A percentile compares a stretch with the other conserved stretches of the same genome.
Evolutionary conservation across 2,329 filamentous ascomycete species (phyloP).

Genomic region (Botrytis cinerea): DNA sequence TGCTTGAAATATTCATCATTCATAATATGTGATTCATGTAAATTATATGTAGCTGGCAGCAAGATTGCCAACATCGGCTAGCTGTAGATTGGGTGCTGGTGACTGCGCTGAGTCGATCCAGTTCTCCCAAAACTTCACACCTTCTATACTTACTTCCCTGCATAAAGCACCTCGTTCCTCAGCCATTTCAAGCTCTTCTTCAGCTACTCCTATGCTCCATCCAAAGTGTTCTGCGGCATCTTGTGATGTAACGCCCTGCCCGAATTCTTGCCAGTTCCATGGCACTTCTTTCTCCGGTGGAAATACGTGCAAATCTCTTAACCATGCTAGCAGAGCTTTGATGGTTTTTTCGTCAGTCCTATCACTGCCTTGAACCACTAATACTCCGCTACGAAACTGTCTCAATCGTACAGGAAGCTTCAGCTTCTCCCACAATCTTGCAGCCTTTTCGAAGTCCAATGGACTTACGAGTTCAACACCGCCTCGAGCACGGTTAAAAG

Average conservation of each 20-base stretch:
- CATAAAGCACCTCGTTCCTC: conserved; percentile 87
- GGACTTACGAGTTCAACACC: conserved; percentile 94
- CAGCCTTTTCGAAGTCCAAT: conserved; percentile 86
- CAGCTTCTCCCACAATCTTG: conserved; percentile 82
- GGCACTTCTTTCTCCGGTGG: conserved; percentile 63
- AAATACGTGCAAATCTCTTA: conserved; percentile 69
- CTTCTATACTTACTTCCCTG: conserved; percentile 88
- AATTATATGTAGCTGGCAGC: conserved; percentile 16
- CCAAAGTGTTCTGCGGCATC: conserved; percentile 88
- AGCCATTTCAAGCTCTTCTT: conserved; percentile 95
- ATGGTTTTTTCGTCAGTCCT: conserved; percentile 90
- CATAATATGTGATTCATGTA: background rate
- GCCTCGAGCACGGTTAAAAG: conserved; percentile 90
- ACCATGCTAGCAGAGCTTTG: conserved; percentile 72
- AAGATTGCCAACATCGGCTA: conserved; percentile 22
- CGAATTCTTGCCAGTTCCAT: conserved; percentile 79
- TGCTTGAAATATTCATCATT: background rate
- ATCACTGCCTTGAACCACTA: conserved; percentile 87
- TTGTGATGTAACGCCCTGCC: conserved; percentile 83
- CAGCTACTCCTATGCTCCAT: conserved; percentile 95
- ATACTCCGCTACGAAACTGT: conserved; percentile 88
- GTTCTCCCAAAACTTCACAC: conserved; percentile 92
- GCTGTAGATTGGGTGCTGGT: conserved; percentile 20
- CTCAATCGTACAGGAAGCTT: conserved; percentile 83
- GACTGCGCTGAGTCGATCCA: conserved; percentile 33